These are phyloP conservation scores for Cytauxzoon felis DNA, from an alignment of 169 alveolate genomes.

Conservation along the genomic window DNA sequence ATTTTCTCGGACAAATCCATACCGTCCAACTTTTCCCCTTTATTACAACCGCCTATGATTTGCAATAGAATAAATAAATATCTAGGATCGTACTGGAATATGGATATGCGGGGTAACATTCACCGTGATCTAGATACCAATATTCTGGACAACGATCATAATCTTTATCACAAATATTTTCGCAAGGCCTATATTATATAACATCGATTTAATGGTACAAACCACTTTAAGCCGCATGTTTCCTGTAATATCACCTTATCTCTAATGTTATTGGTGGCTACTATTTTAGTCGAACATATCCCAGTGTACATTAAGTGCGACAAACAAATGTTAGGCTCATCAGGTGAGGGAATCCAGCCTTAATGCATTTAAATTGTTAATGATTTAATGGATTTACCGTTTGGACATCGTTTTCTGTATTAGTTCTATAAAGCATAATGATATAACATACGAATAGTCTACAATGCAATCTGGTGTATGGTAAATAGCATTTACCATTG, in stretches of 20 bases:
- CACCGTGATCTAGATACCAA: slow-evolving; percentile 20
- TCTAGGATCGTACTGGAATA: slow-evolving; percentile 15
- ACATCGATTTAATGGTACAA: not conserved
- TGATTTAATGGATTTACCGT: slow-evolving; percentile 7
- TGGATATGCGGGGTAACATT: slow-evolving; percentile 31
- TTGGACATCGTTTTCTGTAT: slow-evolving; percentile 28
- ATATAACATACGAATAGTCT: slow-evolving; percentile 34
- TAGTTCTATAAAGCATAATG: not conserved
- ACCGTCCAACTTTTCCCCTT: not conserved
- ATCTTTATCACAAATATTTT: slow-evolving; percentile 1
- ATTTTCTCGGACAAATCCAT: slow-evolving; percentile 28
- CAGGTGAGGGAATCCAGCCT: slow-evolving; percentile 42
- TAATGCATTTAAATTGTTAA: not conserved
- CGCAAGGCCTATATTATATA: slow-evolving; percentile 31
- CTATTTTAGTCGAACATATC: slow-evolving; percentile 38
- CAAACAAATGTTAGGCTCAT: slow-evolving; percentile 13
- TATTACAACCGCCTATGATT: slow-evolving; percentile 15
- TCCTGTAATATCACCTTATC: slow-evolving; percentile 29
- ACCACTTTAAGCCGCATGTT: slow-evolving; percentile 46
- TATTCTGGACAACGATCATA: slow-evolving; percentile 23
- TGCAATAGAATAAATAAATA: not conserved
- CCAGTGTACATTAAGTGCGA: slow-evolving; percentile 51
- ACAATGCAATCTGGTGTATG: not conserved
- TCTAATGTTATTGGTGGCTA: slow-evolving; percentile 5
- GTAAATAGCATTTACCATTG: not conserved